Evolutionary conservation across 495 filamentous ascomycete genomes (phyloP).

Genomic region (Geoglossum glabrum): DNA sequence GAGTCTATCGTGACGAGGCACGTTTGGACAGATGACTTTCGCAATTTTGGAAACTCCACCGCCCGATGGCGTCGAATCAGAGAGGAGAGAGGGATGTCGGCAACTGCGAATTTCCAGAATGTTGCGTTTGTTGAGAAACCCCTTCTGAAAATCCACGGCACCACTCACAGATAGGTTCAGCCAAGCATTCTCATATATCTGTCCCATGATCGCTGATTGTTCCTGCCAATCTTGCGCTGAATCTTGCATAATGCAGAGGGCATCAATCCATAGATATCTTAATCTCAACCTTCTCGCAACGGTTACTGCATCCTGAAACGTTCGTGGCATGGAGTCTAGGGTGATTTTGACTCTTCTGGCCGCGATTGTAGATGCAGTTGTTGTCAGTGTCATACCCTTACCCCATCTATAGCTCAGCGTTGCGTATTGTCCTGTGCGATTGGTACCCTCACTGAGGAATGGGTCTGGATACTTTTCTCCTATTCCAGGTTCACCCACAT

Average conservation of each 20-base stretch:
- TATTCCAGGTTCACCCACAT: neutral
- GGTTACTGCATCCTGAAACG: constrained; percentile 1
- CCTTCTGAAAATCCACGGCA: neutral
- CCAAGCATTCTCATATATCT: neutral
- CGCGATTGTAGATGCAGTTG: neutral
- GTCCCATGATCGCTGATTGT: neutral
- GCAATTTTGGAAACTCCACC: neutral
- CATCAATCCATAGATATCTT: constrained; percentile 4
- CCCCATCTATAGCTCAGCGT: constrained; percentile 4
- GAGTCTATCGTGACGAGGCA: neutral
- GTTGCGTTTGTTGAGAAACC: neutral
- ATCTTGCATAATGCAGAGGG: constrained; percentile 3
- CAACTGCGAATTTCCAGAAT: neutral
- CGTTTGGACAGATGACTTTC: neutral
- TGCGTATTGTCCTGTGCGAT: neutral
- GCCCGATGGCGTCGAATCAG: neutral
- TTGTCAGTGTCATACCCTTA: neutral
- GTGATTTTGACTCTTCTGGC: neutral
- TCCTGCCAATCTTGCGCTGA: neutral
- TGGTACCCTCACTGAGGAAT: neutral
- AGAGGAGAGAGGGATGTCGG: neutral
- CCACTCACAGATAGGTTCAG: neutral
- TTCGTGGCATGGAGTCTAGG: neutral
- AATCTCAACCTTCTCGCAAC: neutral
- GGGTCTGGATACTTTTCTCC: neutral